These are phyloP conservation scores for Ophiostoma piceae DNA, from an alignment of 2,329 filamentous ascomycete species.

Conservation along the genomic window DNA sequence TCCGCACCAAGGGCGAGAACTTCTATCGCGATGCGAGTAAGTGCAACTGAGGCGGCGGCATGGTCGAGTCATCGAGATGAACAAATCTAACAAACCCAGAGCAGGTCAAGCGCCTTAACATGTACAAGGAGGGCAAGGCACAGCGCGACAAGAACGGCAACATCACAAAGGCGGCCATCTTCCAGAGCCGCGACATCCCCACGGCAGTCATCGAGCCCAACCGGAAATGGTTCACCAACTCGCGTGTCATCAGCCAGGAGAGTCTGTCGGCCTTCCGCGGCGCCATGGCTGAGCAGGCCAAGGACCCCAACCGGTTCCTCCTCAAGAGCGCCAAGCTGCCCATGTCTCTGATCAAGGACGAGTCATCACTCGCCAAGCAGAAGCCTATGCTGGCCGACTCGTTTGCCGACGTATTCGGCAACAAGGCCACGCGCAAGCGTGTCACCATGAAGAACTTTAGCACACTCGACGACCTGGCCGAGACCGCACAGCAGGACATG, in stretches of 20 bases:
- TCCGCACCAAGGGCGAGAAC: conserved; percentile 93
- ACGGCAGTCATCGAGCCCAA: conserved; percentile 89
- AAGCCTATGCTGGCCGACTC: conserved; percentile 41
- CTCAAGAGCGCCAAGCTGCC: conserved; percentile 96
- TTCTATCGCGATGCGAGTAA: conserved; percentile 65
- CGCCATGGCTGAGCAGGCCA: conserved; percentile 83
- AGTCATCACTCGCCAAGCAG: conserved; percentile 60
- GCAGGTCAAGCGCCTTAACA: conserved; percentile 56
- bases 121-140: conserved; percentile 70
- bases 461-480: conserved; percentile 75
- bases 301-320: conserved; percentile 89
- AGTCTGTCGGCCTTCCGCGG: conserved; percentile 65
- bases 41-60: conserved; percentile 14
- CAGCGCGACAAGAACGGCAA: conserved; percentile 77
- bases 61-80: not conserved
- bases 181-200: conserved; percentile 70
- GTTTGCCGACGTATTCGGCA: conserved; percentile 84
- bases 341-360: conserved; percentile 86
- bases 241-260: conserved; percentile 82
- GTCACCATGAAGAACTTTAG: conserved; percentile 64
- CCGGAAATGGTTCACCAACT: conserved; percentile 97
- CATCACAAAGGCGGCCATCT: conserved; percentile 58
- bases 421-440: conserved; percentile 86
- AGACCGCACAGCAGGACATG: conserved; percentile 72
- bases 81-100: conserved; percentile 19